phyloP scores from a whole-genome alignment of 73 alveolate species.

The Diophrys sp. region DNA sequence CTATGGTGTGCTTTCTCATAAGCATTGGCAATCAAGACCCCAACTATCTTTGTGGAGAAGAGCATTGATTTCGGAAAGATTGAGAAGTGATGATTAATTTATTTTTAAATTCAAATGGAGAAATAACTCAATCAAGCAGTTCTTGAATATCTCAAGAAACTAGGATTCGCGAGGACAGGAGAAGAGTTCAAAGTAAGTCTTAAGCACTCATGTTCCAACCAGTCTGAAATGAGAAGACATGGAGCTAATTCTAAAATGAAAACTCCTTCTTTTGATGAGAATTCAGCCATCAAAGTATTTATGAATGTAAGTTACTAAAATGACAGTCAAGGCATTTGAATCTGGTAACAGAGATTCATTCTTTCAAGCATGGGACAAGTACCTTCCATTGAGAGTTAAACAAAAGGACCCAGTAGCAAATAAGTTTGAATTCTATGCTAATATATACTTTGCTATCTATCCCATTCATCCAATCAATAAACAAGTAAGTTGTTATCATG shows the following conservation, averaged over 20 bases:
- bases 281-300: not conserved
- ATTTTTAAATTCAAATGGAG: not conserved
- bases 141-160: not conserved
- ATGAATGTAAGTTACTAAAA: no score
- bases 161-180: not conserved
- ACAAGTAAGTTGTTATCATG: no score
- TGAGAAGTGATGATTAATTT: conserved; percentile 16
- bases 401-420: conserved; percentile 77
- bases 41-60: conserved; percentile 6
- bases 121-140: not conserved
- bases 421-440: conserved; percentile 88
- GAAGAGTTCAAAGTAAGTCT: not conserved
- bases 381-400: conserved; percentile 82
- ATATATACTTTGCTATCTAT: conserved; percentile 91
- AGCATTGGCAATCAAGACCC: not conserved
- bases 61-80: conserved; percentile 22
- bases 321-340: no score
- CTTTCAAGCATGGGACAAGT: conserved; percentile 84
- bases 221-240: conserved; percentile 5
- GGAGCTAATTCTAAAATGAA: not conserved
- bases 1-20: not conserved
- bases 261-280: not conserved
- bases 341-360: not conserved
- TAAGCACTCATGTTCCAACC: no score
- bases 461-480: conserved; percentile 86